These are phyloP conservation scores for Pleurotus eryngii DNA, from an alignment of 768 basidiomycete species.

Conservation along the genomic window DNA sequence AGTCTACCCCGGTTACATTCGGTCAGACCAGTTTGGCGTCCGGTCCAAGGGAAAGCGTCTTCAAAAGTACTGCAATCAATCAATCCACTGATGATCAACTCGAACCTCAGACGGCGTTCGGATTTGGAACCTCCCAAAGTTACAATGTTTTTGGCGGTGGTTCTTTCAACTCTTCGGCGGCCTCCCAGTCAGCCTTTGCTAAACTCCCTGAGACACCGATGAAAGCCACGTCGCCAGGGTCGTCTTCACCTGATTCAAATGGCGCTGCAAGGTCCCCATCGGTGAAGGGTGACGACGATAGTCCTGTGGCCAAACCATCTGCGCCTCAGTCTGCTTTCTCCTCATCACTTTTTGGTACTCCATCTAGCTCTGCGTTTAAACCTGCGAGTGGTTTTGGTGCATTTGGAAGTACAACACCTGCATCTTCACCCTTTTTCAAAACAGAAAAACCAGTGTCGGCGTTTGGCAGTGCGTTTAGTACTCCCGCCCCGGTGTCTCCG, in stretches of 20 bases:
- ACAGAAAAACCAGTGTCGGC: conserved; percentile 30
- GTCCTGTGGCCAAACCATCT: neutral
- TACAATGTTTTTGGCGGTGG: neutral
- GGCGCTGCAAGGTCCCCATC: neutral
- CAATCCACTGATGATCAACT: no score
- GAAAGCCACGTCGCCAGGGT: neutral
- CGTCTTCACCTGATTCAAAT: conserved; percentile 5
- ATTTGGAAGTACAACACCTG: conserved; percentile 38
- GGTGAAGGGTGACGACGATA: neutral
- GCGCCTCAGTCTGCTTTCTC: neutral
- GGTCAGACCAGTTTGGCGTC: neutral
- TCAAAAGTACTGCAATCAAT: neutral
- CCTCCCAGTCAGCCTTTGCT: neutral
- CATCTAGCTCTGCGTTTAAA: conserved; percentile 24
- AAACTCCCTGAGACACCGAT: neutral
- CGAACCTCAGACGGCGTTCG: no score
- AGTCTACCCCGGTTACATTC: neutral
- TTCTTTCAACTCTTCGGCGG: neutral
- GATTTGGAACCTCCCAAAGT: neutral
- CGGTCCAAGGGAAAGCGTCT: neutral
- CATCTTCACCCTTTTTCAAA: conserved; percentile 55
- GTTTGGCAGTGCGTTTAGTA: conserved; percentile 31
- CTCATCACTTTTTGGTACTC: neutral
- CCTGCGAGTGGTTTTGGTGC: conserved; percentile 45
- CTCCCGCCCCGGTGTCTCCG: conserved; percentile 35